These are phyloP conservation scores for Aureobasidium mangrovei DNA, from an alignment of 2,329 filamentous ascomycete genomes.

Conservation along the genomic window DNA sequence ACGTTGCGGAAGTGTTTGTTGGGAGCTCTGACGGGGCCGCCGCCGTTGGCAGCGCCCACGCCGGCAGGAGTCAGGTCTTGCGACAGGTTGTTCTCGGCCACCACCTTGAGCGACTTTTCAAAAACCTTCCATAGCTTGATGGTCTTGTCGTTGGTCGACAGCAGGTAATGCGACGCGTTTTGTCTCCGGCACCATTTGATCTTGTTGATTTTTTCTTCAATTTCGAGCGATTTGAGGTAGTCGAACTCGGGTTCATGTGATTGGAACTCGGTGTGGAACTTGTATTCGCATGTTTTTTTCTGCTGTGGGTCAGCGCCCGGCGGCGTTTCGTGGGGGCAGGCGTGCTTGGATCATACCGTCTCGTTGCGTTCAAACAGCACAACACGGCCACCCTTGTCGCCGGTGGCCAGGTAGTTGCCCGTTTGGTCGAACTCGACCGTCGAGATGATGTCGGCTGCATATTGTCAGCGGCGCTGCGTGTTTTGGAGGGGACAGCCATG, in stretches of 20 bases:
- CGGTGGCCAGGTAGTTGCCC: conserved; percentile 81
- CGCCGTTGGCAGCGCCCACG: conserved; percentile 56
- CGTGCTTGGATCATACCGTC: conserved; percentile 53
- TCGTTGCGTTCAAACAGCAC: conserved; percentile 90
- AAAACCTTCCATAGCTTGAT: conserved; percentile 99
- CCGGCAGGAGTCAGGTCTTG: conserved; percentile 77
- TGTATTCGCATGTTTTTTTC: conserved; percentile 99
- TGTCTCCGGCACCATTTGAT: conserved; percentile 99
- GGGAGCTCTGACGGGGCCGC: conserved; percentile 66
- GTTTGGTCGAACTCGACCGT: conserved; percentile 88
- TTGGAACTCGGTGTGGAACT: conserved; percentile 99
- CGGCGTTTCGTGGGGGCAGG: not conserved
- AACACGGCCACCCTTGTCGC: conserved; percentile 78
- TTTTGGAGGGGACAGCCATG: not conserved
- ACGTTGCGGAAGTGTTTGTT: conserved; percentile 69
- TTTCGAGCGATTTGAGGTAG: conserved; percentile 97
- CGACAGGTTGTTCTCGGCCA: conserved; percentile 96
- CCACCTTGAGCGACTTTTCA: conserved; percentile 97
- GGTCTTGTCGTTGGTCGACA: conserved; percentile 99
- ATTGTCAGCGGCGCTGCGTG: conserved; percentile 6
- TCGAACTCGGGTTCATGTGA: conserved; percentile 99
- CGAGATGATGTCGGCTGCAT: conserved; percentile 75
- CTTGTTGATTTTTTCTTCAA: conserved; percentile 99
- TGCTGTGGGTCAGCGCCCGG: conserved; percentile 30
- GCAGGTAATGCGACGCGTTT: conserved; percentile 94